Evolutionary conservation across 768 basidiomycete species (phyloP).

Genomic region (Kwoniella dendrophila): DNA sequence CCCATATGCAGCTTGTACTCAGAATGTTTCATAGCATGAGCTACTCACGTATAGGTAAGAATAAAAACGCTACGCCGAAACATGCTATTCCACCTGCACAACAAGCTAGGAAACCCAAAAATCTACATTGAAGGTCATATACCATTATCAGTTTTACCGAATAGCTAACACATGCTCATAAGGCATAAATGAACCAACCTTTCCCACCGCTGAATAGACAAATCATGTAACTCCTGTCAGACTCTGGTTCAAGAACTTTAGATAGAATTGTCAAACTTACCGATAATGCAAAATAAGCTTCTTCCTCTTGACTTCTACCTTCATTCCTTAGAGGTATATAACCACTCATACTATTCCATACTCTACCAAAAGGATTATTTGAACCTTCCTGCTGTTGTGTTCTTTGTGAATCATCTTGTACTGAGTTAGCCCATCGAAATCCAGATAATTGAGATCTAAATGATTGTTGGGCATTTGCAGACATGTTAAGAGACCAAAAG

Average conservation of each 20-base stretch:
- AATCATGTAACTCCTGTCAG: neutral
- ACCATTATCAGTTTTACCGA: neutral
- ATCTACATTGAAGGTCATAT: constrained; percentile 60
- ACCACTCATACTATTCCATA: constrained; percentile 79
- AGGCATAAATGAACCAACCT: constrained; percentile 60
- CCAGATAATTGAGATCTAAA: constrained; percentile 54
- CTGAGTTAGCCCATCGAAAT: constrained; percentile 56
- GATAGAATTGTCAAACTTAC: constrained; percentile 25
- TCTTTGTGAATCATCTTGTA: constrained; percentile 50
- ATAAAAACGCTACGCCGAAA: constrained; percentile 67
- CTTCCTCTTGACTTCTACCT: constrained; percentile 88
- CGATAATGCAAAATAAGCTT: constrained; percentile 74
- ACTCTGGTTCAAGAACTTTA: neutral
- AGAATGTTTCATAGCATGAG: neutral
- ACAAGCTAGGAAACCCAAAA: constrained; percentile 88
- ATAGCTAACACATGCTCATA: neutral
- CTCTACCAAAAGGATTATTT: constrained; percentile 75
- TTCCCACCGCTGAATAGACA: constrained; percentile 75
- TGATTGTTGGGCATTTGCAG: constrained; percentile 42
- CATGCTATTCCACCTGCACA: constrained; percentile 87
- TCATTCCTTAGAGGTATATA: constrained; percentile 84
- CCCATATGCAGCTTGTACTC: neutral
- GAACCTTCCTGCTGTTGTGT: constrained; percentile 20
- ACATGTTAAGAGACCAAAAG: constrained; percentile 33
- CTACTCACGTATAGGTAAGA: constrained; percentile 58